A percentile compares a stretch with the other conserved stretches of the same genome.
These are phyloP conservation scores for Trifolium subterraneum DNA, from an alignment of 306 rosid genomes.

Conservation along the genomic window DNA sequence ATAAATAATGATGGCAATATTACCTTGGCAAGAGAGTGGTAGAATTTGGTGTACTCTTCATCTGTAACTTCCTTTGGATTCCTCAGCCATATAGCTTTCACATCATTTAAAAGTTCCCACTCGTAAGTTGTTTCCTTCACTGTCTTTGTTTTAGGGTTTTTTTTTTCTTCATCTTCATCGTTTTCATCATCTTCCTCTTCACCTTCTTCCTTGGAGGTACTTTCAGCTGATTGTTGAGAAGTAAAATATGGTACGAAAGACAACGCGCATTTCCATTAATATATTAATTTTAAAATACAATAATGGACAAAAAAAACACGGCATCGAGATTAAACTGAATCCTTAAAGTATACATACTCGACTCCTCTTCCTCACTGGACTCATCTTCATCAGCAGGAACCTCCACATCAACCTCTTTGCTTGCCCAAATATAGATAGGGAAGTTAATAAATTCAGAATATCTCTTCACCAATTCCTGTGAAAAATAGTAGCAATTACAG, in stretches of 20 bases:
- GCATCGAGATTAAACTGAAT: conserved; percentile 14
- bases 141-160: conserved; percentile 85
- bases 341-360: conserved; percentile 58
- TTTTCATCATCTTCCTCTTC: conserved; percentile 78
- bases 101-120: conserved; percentile 97
- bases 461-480: conserved; percentile 87
- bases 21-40: conserved; percentile 93
- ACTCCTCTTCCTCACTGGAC: conserved; percentile 71
- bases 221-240: conserved; percentile 71
- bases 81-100: conserved; percentile 97
- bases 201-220: conserved; percentile 68
- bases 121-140: conserved; percentile 89
- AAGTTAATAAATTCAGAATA: conserved; percentile 98
- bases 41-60: conserved; percentile 92
- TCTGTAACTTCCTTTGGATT: conserved; percentile 98
- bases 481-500: conserved; percentile 25
- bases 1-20: conserved; percentile 15
- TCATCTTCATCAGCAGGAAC: conserved; percentile 94
- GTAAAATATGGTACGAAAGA: conserved; percentile 28
- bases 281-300: neutral
- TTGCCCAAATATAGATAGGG: conserved; percentile 91
- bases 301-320: neutral
- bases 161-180: conserved; percentile 81
- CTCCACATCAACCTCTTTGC: conserved; percentile 94
- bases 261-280: conserved; percentile 3